phyloP scores from a whole-genome alignment of 768 basidiomycete genomes.

The Zangia roseola region DNA sequence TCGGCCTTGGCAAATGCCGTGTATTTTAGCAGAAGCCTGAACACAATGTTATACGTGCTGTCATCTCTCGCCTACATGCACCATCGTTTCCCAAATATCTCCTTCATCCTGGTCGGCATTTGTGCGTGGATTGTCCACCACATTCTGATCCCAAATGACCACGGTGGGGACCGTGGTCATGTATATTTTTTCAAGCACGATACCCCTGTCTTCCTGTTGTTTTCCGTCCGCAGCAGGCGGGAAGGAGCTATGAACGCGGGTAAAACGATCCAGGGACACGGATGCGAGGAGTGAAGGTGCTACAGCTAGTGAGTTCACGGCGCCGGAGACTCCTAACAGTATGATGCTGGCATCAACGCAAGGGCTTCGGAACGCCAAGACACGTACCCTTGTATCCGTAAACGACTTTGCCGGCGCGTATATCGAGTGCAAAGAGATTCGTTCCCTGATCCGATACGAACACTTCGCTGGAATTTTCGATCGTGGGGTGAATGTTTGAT shows the following conservation, averaged over 20 bases:
- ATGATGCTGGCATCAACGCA: background rate
- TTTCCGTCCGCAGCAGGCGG: slow-evolving; percentile 50
- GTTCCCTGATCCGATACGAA: slow-evolving; percentile 68
- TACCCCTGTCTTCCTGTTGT: slow-evolving; percentile 55
- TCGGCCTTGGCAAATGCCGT: background rate
- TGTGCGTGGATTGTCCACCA: slow-evolving; percentile 14
- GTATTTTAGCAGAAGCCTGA: background rate
- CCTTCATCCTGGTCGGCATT: slow-evolving; percentile 44
- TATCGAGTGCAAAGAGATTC: slow-evolving; percentile 63
- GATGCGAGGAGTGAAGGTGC: slow-evolving; percentile 57
- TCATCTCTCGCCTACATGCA: slow-evolving; percentile 43
- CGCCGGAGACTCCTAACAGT: slow-evolving; percentile 62
- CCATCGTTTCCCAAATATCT: slow-evolving; percentile 69
- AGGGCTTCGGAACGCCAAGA: background rate
- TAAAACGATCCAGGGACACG: slow-evolving; percentile 64
- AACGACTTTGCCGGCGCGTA: slow-evolving; percentile 60
- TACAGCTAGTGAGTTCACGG: slow-evolving; percentile 62
- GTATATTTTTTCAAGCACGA: slow-evolving; percentile 62
- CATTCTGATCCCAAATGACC: slow-evolving; percentile 58
- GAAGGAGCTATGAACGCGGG: slow-evolving; percentile 64
- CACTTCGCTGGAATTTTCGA: slow-evolving; percentile 47
- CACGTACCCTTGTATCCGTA: slow-evolving; percentile 66
- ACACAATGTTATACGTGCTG: background rate
- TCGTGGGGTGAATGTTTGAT: background rate
- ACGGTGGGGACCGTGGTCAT: slow-evolving; percentile 61